Conservation (phyloP, 495 filamentous ascomycete species). For the Daldinia decipiens region DNA sequence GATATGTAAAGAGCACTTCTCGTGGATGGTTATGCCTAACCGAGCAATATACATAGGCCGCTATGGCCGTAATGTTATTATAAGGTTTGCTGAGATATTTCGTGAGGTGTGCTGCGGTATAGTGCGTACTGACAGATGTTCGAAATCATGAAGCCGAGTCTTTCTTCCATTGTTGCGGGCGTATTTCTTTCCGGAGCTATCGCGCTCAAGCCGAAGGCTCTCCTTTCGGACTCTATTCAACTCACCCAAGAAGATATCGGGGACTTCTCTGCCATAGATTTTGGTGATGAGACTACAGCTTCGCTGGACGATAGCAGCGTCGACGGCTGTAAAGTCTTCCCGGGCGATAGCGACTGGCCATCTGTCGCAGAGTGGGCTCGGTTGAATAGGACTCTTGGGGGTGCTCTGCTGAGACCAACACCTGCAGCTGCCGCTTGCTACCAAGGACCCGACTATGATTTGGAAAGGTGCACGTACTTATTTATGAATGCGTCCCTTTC, state of each 20-base stretch:
- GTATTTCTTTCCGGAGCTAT: conserved; percentile 10
- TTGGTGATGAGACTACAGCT: conserved; percentile 45
- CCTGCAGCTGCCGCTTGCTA: conserved; percentile 66
- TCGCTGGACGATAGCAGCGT: conserved; percentile 1
- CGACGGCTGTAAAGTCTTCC: conserved; percentile 61
- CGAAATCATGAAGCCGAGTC: conserved; percentile 69
- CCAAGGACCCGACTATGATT: conserved; percentile 56
- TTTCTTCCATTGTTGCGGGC: conserved; percentile 67
- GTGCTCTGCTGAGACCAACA: conserved; percentile 61
- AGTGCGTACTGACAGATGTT: not conserved
- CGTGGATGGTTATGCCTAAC: not conserved
- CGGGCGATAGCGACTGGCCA: conserved; percentile 62
- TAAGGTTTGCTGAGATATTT: not conserved
- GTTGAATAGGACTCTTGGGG: conserved; percentile 58
- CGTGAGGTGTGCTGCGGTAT: not conserved
- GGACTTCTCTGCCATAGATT: conserved; percentile 48
- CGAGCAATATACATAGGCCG: conserved; percentile 32
- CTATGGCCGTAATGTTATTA: conserved; percentile 14
- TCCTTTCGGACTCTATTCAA: conserved; percentile 45
- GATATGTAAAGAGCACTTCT: not conserved
- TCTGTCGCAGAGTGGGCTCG: conserved; percentile 53
- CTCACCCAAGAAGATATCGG: conserved; percentile 48
- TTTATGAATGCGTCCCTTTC: conserved; percentile 38
- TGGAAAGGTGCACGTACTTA: conserved; percentile 52
- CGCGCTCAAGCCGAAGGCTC: conserved; percentile 19